phyloP scores from a whole-genome alignment of 2,329 filamentous ascomycete genomes.

The Sordariomycetes sp. region DNA sequence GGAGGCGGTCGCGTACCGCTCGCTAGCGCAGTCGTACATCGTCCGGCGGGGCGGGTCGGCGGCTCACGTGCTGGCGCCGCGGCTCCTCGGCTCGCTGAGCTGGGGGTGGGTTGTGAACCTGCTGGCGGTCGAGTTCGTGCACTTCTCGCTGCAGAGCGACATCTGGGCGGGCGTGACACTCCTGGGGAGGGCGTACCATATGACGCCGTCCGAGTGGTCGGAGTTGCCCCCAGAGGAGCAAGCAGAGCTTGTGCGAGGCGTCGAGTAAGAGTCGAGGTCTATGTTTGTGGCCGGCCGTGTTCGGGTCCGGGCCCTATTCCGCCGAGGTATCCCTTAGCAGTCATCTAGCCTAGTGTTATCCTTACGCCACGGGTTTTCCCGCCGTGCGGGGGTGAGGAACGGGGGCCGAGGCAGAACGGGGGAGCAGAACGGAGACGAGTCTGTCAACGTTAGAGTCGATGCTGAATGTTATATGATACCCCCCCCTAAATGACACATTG shows the following conservation, averaged over 20 bases:
- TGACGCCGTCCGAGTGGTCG: constrained; percentile 4
- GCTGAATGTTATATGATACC: neutral
- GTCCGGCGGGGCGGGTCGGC: constrained; percentile 21
- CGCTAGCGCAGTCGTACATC: constrained; percentile 31
- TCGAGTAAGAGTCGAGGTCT: neutral
- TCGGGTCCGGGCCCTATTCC: neutral
- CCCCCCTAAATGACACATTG: neutral
- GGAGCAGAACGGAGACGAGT: neutral
- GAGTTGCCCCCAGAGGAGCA: constrained; percentile 1
- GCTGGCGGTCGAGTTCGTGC: constrained; percentile 31
- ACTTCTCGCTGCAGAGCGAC: constrained; percentile 31
- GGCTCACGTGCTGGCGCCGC: neutral
- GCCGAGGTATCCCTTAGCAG: neutral
- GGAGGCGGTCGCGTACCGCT: constrained; percentile 33
- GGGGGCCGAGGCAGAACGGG: neutral
- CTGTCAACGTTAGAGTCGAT: neutral
- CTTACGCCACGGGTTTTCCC: neutral
- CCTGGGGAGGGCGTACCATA: constrained; percentile 9
- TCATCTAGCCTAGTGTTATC: neutral
- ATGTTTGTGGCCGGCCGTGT: neutral
- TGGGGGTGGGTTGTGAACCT: constrained; percentile 32
- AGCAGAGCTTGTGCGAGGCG: constrained; percentile 1
- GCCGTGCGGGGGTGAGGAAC: neutral
- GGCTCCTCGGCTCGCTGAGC: constrained; percentile 23
- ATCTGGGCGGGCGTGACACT: constrained; percentile 31